Conservation (phyloP, 2,329 filamentous ascomycete species). For the Colletotrichum sp. region DNA sequence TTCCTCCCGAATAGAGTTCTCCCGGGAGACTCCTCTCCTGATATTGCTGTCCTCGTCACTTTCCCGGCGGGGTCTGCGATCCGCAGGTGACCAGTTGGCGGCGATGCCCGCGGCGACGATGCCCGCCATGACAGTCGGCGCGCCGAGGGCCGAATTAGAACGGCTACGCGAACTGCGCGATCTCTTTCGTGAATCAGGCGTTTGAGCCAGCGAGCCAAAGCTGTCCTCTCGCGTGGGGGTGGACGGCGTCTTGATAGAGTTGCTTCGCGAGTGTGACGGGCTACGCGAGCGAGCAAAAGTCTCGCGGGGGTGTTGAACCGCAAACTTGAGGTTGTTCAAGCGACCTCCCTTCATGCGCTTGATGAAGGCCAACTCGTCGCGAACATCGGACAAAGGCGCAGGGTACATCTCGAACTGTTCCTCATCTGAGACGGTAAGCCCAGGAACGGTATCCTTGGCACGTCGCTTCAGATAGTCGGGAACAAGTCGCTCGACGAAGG, state of each 20-base stretch:
- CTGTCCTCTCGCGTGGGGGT: constrained; percentile 68
- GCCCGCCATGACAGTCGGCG: constrained; percentile 82
- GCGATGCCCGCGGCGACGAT: constrained; percentile 79
- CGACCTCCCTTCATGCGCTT: constrained; percentile 82
- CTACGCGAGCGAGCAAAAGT: constrained; percentile 67
- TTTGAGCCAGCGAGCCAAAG: constrained; percentile 53
- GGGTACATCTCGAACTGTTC: constrained; percentile 73
- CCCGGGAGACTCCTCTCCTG: constrained; percentile 11
- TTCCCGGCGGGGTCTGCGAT: constrained; percentile 44
- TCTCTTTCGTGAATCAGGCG: constrained; percentile 65
- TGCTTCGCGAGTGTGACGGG: constrained; percentile 68
- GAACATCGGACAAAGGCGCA: constrained; percentile 74
- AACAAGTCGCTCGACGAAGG: constrained; percentile 59
- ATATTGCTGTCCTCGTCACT: constrained; percentile 35
- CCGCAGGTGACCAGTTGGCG: constrained; percentile 77
- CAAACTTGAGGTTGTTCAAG: constrained; percentile 81
- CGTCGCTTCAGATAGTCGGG: constrained; percentile 58
- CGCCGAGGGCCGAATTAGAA: constrained; percentile 74
- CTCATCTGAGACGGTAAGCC: constrained; percentile 68
- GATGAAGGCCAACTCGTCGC: constrained; percentile 81
- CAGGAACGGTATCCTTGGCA: constrained; percentile 49
- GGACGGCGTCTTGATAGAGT: constrained; percentile 63
- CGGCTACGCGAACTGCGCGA: constrained; percentile 71
- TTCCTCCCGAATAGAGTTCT: constrained; percentile 17
- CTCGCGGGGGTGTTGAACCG: constrained; percentile 76